Base-by-base conservation (phyloP, 2,329 filamentous ascomycete genomes). In the Didymella glomerata region DNA sequence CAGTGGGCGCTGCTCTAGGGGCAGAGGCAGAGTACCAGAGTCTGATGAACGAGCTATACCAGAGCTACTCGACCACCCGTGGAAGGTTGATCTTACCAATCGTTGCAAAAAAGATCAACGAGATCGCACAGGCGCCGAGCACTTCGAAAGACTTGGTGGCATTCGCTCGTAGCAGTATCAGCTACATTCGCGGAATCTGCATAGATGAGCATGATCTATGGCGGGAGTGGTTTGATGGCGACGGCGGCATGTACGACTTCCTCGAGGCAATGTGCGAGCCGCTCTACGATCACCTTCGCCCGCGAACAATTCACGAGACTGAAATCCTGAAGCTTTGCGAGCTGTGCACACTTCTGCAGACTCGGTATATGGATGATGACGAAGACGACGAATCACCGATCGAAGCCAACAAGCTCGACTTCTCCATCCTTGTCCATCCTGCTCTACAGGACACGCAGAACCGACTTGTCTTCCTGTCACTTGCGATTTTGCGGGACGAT, bases 381-480 rank as follows among this genome's bases (percentile, higher is more conserved):
- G 58, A 61, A 18, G 58, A 61, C 7, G 83, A 85, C 38, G 71
- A 76, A 6, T 83, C 84, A 52, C 79, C 80, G 10, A 67, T 78
- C 20, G 84, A 86, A 60, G 74, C 78, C 13, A 82, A 80, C 53
- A 83, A 85, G 61, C 80, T 90, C 18, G 86, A 90, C 69, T 90
- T 90, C 67, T 83, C 85, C 2, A 69, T 79, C 41, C 72, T 90
- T 40, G 85, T 90, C 10, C 86, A 88, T 54, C 86, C 87, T 20
- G 87, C 85, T 5, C 74, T 90, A n/a, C 83, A 89, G 76, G 88
- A 90, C 72, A 85, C 87, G 1, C 88, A 90, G 69, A 88, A 85
- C 7, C 81, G 88, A 50, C 81, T 90, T 2, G 87, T 90, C 5
- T 90, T 90, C 76, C 80, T 88, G 14, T 84, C 87, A 2, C 81